Percentiles rank a stretch among this genome's conserved stretches.
These are phyloP conservation scores for Populus euphratica DNA, from an alignment of 345 rosid genomes.

Conservation along the genomic window DNA sequence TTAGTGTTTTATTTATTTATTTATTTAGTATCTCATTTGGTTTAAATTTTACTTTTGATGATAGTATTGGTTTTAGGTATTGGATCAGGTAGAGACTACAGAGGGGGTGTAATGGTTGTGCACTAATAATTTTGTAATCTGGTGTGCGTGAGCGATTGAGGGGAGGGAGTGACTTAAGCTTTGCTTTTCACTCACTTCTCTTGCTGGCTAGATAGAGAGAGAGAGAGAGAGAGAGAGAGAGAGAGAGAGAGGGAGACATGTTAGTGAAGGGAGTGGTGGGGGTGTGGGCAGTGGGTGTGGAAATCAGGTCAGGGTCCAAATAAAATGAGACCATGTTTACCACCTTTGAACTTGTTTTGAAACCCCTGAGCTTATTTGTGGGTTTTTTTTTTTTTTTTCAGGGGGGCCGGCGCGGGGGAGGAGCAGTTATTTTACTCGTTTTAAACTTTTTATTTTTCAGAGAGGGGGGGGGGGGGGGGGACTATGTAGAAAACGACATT, in stretches of 20 bases:
- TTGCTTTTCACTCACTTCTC: conserved; percentile 55
- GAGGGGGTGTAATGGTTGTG: conserved; percentile 24
- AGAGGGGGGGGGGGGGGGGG: no score
- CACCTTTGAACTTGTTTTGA: background rate
- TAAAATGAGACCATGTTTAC: conserved; percentile 14
- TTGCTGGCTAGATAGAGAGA: conserved; percentile 7
- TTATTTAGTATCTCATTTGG: background rate
- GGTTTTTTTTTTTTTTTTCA: background rate
- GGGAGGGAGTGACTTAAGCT: conserved; percentile 7
- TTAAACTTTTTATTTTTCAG: no score
- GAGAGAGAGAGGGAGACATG: conserved; percentile 5
- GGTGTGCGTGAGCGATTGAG: background rate
- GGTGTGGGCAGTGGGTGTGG: conserved; percentile 15
- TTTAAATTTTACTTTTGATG: background rate
- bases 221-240: background rate
- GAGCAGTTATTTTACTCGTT: no score
- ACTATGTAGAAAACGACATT: no score
- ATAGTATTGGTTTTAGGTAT: conserved; percentile 11
- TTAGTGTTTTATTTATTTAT: conserved; percentile 9
- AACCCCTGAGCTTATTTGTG: no score
- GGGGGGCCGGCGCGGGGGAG: no score
- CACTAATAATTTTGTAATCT: conserved; percentile 17
- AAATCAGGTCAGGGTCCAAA: conserved; percentile 24
- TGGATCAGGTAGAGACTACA: conserved; percentile 30
- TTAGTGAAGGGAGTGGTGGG: conserved; percentile 20